phyloP scores from a whole-genome alignment of 1,139 yeast genomes.

The Nakaseomyces bracarensis region DNA sequence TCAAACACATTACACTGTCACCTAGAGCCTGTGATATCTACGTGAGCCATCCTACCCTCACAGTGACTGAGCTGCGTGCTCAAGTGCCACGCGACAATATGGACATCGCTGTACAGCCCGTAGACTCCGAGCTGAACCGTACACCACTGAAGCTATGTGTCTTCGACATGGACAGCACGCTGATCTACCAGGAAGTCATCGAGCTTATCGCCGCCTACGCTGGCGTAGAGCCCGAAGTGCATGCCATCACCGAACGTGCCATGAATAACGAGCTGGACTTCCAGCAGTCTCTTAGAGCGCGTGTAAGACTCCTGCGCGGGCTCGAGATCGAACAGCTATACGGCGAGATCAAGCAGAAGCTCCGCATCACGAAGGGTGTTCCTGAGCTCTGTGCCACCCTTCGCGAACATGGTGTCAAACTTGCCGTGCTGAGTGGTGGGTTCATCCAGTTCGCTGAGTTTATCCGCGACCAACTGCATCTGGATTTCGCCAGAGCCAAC shows the following conservation, averaged over 20 bases:
- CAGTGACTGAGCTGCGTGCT: background rate
- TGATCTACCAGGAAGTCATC: conserved; percentile 93
- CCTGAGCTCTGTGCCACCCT: conserved; percentile 56
- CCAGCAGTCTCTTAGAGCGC: conserved; percentile 63
- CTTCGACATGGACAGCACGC: conserved; percentile 96
- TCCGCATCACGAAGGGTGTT: conserved; percentile 78
- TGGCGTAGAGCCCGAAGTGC: conserved; percentile 66
- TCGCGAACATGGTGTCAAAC: conserved; percentile 50
- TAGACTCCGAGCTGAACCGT: conserved; percentile 34
- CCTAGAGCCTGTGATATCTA: conserved; percentile 17
- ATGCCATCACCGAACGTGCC: conserved; percentile 81
- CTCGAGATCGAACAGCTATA: conserved; percentile 65
- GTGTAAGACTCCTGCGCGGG: conserved; percentile 75
- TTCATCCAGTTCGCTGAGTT: conserved; percentile 79
- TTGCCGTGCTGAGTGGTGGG: conserved; percentile 93
- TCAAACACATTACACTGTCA: conserved; percentile 12
- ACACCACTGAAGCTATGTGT: conserved; percentile 59
- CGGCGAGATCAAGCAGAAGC: conserved; percentile 64
- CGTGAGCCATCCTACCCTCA: conserved; percentile 5
- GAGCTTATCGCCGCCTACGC: conserved; percentile 89
- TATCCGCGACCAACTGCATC: conserved; percentile 57
- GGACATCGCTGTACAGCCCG: conserved; percentile 42
- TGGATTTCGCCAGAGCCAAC: conserved; percentile 89
- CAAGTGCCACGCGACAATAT: conserved; percentile 17
- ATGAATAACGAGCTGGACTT: conserved; percentile 97